Evolutionary conservation across 331 rosid genomes (phyloP).

Genomic region (Cydonia oblonga): DNA sequence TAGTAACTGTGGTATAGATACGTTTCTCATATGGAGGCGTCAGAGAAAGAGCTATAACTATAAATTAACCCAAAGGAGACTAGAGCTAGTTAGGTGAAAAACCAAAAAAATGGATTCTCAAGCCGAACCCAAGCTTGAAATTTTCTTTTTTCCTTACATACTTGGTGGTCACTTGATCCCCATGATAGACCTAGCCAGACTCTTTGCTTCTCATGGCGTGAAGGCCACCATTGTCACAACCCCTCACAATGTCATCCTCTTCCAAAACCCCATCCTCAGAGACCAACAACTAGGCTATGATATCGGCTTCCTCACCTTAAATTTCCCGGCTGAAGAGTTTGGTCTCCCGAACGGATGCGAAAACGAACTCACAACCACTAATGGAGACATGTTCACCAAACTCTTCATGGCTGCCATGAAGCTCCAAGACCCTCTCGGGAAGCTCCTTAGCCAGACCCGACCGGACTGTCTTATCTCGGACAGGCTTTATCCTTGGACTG

Average conservation of each 20-base stretch:
- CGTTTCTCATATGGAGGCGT: not conserved
- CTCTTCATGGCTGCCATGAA: slow-evolving; percentile 26
- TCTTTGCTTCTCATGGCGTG: slow-evolving; percentile 45
- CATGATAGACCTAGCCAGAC: slow-evolving; percentile 56
- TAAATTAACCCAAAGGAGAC: not conserved
- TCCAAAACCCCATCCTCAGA: slow-evolving; percentile 29
- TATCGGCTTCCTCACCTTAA: slow-evolving; percentile 21
- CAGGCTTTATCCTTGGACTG: slow-evolving; percentile 44
- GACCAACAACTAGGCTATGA: slow-evolving; percentile 26
- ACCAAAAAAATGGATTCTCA: slow-evolving; percentile 1
- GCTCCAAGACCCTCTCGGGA: slow-evolving; percentile 33
- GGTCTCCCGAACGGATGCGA: slow-evolving; percentile 18
- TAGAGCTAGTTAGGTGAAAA: not conserved
- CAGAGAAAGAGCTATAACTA: not conserved
- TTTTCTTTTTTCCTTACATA: slow-evolving; percentile 42
- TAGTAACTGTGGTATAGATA: not conserved
- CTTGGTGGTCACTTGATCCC: slow-evolving; percentile 59
- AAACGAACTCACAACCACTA: slow-evolving; percentile 10
- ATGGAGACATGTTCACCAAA: slow-evolving; percentile 27
- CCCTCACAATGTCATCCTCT: slow-evolving; percentile 19
- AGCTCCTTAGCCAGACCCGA: slow-evolving; percentile 14
- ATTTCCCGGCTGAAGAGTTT: slow-evolving; percentile 7
- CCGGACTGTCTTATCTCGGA: slow-evolving; percentile 47
- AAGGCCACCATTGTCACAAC: slow-evolving; percentile 36
- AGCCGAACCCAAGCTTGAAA: slow-evolving; percentile 12